Conservation (phyloP, 2,329 filamentous ascomycete species). For the Neopestalotiopsis rosae region DNA sequence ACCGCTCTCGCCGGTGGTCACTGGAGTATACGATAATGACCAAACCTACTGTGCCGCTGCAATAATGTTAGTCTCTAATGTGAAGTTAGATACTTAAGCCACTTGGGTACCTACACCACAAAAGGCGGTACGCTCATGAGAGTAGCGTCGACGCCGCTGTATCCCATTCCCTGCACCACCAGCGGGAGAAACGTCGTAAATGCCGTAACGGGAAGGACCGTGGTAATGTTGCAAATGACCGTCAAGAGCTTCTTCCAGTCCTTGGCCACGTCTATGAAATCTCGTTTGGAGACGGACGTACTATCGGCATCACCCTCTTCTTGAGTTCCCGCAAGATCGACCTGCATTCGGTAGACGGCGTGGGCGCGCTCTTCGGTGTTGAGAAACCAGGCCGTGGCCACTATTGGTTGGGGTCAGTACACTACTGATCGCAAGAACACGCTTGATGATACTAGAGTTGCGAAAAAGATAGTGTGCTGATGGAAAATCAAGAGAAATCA, state of each 20-base stretch:
- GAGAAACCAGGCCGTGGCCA: constrained; percentile 34
- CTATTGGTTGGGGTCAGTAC: not conserved
- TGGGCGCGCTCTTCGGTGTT: constrained; percentile 34
- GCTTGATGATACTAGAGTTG: no score
- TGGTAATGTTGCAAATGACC: constrained; percentile 21
- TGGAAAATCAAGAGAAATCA: not conserved
- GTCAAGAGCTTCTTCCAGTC: constrained; percentile 25
- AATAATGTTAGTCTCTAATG: not conserved
- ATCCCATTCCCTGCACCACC: constrained; percentile 24
- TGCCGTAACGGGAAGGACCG: constrained; percentile 23
- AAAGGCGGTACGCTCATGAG: constrained; percentile 22
- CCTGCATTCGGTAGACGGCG: constrained; percentile 34
- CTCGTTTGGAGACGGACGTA: constrained; percentile 16
- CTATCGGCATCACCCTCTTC: constrained; percentile 17
- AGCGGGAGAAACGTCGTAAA: constrained; percentile 26
- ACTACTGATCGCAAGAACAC: not conserved
- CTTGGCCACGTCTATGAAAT: constrained; percentile 21
- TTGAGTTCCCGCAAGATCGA: constrained; percentile 28
- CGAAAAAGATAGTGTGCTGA: no score
- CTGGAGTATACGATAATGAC: constrained; percentile 27
- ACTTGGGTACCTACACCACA: constrained; percentile 16
- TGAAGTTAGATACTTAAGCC: not conserved
- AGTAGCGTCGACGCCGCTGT: constrained; percentile 15
- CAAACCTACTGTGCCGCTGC: constrained; percentile 21
- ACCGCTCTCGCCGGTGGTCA: constrained; percentile 28